Conservation (phyloP, 345 rosid species). For the Populus deltoides region DNA sequence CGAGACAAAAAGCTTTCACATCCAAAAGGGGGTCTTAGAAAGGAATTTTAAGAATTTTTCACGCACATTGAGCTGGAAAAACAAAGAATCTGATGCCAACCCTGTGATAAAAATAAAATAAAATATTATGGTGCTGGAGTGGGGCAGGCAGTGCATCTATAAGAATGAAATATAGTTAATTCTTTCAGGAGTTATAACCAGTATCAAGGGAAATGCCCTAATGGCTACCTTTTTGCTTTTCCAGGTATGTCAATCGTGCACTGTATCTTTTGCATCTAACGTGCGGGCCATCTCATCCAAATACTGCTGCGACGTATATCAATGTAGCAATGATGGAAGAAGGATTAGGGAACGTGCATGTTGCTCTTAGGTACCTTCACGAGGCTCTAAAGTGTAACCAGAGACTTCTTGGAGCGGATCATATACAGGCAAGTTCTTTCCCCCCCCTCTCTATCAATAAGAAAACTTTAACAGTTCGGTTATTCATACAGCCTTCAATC, state of each 20-base stretch:
- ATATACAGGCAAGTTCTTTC: slow-evolving; percentile 27
- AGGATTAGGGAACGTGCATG: slow-evolving; percentile 35
- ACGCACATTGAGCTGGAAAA: not conserved
- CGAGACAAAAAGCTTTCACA: not conserved
- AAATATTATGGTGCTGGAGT: not conserved
- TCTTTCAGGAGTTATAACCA: not conserved
- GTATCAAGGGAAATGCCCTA: not conserved
- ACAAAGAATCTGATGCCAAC: not conserved
- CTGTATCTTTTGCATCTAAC: slow-evolving; percentile 34
- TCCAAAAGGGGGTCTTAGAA: not conserved
- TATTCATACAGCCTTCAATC: not conserved
- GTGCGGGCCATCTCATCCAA: slow-evolving; percentile 39
- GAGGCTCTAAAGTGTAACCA: slow-evolving; percentile 38
- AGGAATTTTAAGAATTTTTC: not conserved
- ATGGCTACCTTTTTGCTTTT: not conserved
- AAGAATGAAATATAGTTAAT: not conserved
- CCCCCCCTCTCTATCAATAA: not conserved
- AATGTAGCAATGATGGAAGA: slow-evolving; percentile 43
- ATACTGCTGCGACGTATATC: slow-evolving; percentile 39
- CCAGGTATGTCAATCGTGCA: slow-evolving; percentile 39
- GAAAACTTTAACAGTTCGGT: not conserved
- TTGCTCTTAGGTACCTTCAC: slow-evolving; percentile 39
- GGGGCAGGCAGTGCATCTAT: not conserved
- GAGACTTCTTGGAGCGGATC: slow-evolving; percentile 37
- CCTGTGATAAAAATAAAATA: not conserved